A percentile compares a stretch with the other conserved stretches of the same genome.
Evolutionary conservation across 192 early-diverging fungal genomes (phyloP).

Genomic region (Anaeromyces robustus): DNA sequence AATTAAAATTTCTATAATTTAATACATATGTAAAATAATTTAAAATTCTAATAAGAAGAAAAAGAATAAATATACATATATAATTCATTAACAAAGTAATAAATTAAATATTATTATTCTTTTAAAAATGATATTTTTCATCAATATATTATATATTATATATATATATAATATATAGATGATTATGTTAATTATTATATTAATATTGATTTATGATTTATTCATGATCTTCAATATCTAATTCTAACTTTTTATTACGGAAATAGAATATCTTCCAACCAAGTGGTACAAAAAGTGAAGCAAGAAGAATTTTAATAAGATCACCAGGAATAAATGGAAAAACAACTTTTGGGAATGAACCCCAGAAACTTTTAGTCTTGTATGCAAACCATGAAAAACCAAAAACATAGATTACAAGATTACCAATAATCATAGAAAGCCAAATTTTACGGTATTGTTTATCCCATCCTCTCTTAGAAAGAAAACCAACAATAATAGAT

Average conservation of each 20-base stretch:
- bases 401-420: neutral
- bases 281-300: neutral
- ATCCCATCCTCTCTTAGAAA: neutral
- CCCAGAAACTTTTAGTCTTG: neutral
- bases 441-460: neutral
- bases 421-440: neutral
- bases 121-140: no score
- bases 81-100: no score
- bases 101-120: no score
- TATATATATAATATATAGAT: no score
- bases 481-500: neutral
- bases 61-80: no score
- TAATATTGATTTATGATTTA: neutral
- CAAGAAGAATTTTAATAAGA: neutral
- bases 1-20: no score
- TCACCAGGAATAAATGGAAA: neutral
- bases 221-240: neutral
- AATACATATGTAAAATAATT: no score
- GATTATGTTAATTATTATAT: no score
- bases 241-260: neutral
- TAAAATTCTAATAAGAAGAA: no score
- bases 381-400: neutral
- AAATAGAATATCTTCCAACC: neutral
- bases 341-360: neutral
- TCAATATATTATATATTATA: no score